Evolutionary conservation across 2,329 filamentous ascomycete genomes (phyloP).

Genomic region (Tolypocladium nubicola): DNA sequence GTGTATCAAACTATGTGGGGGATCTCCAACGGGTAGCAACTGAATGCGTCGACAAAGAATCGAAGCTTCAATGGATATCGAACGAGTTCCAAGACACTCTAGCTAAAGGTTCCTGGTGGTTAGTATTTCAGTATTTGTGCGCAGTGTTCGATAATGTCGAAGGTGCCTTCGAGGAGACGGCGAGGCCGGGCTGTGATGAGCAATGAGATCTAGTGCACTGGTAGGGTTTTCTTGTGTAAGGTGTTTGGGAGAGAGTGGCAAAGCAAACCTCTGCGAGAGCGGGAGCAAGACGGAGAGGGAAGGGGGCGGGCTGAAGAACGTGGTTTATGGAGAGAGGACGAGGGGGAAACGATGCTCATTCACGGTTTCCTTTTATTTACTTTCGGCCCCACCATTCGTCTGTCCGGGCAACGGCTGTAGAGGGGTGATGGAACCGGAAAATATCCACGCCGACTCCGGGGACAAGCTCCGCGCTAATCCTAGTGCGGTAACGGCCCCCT

Average conservation of each 20-base stretch:
- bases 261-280: slow-evolving; percentile 3
- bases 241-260: slow-evolving; percentile 10
- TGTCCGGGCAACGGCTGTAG: slow-evolving; percentile 24
- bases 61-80: slow-evolving; percentile 28
- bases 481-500: background rate
- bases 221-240: slow-evolving; percentile 14
- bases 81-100: slow-evolving; percentile 49
- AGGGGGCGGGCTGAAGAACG: slow-evolving; percentile 4
- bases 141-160: slow-evolving; percentile 37
- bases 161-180: slow-evolving; percentile 29
- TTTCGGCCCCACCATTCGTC: slow-evolving; percentile 21
- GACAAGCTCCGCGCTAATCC: background rate
- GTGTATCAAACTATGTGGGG: slow-evolving; percentile 10
- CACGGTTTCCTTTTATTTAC: slow-evolving; percentile 35
- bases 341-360: slow-evolving; percentile 7
- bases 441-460: slow-evolving; percentile 3
- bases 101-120: slow-evolving; percentile 46
- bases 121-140: slow-evolving; percentile 31
- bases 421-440: slow-evolving; percentile 1
- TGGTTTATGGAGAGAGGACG: slow-evolving; percentile 15
- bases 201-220: slow-evolving; percentile 40
- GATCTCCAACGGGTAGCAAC: slow-evolving; percentile 33
- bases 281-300: slow-evolving; percentile 3
- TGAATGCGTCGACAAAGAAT: slow-evolving; percentile 32
- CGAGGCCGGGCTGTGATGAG: slow-evolving; percentile 31